Conservation (phyloP, 176 grass and related monocot genomes). For the Elymus sibiricus region DNA sequence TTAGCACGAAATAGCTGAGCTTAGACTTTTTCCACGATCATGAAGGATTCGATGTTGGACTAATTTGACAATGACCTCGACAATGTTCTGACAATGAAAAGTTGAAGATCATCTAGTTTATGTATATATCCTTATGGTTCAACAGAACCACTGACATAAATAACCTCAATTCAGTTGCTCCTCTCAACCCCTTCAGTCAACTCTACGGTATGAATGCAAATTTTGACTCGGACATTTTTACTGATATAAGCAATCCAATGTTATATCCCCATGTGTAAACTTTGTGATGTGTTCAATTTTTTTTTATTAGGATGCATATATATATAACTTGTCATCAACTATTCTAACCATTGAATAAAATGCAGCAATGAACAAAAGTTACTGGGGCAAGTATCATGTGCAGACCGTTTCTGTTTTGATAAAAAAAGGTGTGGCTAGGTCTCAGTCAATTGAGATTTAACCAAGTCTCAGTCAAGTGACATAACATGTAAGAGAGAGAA, state of each 20-base stretch:
- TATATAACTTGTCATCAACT: no score
- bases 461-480: no score
- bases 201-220: not conserved
- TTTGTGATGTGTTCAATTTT: not conserved
- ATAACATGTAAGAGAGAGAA: no score
- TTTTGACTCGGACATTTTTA: not conserved
- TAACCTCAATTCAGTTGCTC: not conserved
- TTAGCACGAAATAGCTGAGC: not conserved
- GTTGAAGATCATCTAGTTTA: not conserved
- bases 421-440: no score
- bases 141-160: not conserved
- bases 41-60: not conserved
- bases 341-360: no score
- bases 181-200: not conserved
- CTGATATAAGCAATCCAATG: not conserved
- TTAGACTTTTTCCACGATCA: not conserved
- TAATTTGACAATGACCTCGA: not conserved
- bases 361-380: no score
- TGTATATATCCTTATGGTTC: not conserved
- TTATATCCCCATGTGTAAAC: not conserved
- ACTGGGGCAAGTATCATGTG: no score
- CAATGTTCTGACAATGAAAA: not conserved
- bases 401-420: no score
- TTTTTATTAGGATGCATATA: no score
- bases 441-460: no score